Conservation (phyloP, 176 grass and related monocot species). For the Rhipidocladum racemiflorum region DNA sequence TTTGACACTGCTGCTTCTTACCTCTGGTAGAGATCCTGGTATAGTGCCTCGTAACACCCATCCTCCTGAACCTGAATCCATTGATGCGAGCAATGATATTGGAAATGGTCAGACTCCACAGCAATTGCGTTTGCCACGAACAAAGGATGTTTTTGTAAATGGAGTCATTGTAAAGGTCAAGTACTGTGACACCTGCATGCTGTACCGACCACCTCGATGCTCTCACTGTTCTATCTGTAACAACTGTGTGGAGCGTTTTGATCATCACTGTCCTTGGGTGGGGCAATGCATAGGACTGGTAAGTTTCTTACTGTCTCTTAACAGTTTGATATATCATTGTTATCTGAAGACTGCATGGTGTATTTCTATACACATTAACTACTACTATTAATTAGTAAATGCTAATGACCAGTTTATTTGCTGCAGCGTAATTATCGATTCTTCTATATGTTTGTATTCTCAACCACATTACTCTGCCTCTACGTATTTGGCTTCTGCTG, state of each 20-base stretch:
- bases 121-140: conserved; percentile 69
- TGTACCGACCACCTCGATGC: conserved; percentile 86
- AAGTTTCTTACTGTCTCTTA: conserved; percentile 23
- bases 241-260: conserved; percentile 94
- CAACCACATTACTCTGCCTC: conserved; percentile 75
- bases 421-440: conserved; percentile 93
- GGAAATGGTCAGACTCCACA: conserved; percentile 69
- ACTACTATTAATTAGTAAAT: neutral
- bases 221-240: conserved; percentile 95
- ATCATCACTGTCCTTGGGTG: conserved; percentile 97
- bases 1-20: conserved; percentile 75
- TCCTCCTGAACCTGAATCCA: conserved; percentile 73
- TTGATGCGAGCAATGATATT: conserved; percentile 45
- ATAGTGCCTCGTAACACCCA: conserved; percentile 85
- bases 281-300: conserved; percentile 93
- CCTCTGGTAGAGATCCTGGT: conserved; percentile 91
- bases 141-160: conserved; percentile 80
- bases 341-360: neutral
- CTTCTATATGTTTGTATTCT: conserved; percentile 99
- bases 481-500: conserved; percentile 90
- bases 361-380: neutral
- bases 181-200: conserved; percentile 95
- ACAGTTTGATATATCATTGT: neutral
- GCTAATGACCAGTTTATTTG: conserved; percentile 28
- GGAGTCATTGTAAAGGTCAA: conserved; percentile 75